Evolutionary conservation across 805 yeast species (phyloP).

Genomic region (Vanderwaltozyma yarrowii): DNA sequence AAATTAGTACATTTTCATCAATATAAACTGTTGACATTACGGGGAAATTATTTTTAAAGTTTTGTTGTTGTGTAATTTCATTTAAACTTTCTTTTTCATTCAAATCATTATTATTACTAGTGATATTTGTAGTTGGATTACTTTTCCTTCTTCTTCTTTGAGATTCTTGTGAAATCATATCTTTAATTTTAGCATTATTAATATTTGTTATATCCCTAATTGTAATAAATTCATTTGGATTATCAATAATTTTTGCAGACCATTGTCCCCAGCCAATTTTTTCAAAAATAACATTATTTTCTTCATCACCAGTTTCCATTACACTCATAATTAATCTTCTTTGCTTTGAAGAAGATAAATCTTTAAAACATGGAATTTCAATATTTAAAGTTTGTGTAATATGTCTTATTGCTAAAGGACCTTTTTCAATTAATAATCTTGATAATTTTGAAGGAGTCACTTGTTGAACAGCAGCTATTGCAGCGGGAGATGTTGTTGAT

Average conservation of each 20-base stretch:
- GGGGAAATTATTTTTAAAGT: conserved; percentile 3
- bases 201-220: conserved; percentile 35
- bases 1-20: conserved; percentile 31
- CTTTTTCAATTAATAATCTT: conserved; percentile 54
- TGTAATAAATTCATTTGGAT: conserved; percentile 27
- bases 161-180: conserved; percentile 21
- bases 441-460: conserved; percentile 77
- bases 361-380: conserved; percentile 72
- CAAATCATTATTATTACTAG: no score
- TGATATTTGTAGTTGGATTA: background rate
- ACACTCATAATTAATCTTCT: conserved; percentile 85
- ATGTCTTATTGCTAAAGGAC: conserved; percentile 86
- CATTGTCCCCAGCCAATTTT: conserved; percentile 99
- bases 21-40: conserved; percentile 18
- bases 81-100: no score
- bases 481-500: conserved; percentile 78
- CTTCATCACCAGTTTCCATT: conserved; percentile 59
- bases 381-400: conserved; percentile 67
- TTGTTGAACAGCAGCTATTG: conserved; percentile 75
- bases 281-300: conserved; percentile 55
- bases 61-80: no score
- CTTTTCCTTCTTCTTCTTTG: conserved; percentile 18
- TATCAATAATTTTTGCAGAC: conserved; percentile 47
- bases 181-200: conserved; percentile 36
- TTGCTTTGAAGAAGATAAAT: conserved; percentile 75